A percentile compares a stretch with the other conserved stretches of the same genome.
These are phyloP conservation scores for Lentinus polychrous DNA, from an alignment of 1,284 basidiomycete genomes.

Conservation along the genomic window DNA sequence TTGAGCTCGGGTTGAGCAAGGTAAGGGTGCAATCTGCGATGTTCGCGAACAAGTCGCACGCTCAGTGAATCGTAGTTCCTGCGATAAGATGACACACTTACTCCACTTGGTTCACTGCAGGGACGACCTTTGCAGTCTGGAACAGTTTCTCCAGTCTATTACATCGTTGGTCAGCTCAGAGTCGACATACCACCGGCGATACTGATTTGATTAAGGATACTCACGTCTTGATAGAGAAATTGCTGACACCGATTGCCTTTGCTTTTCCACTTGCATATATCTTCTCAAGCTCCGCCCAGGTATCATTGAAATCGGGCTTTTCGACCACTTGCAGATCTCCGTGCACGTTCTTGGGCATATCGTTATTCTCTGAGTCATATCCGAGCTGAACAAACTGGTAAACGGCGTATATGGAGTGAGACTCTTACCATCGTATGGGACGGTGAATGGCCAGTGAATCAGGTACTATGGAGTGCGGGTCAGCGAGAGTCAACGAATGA, in stretches of 20 bases:
- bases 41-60: not conserved
- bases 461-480: constrained; percentile 20
- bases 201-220: constrained; percentile 3
- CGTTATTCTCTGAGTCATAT: constrained; percentile 14
- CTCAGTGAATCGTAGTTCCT: not conserved
- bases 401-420: not conserved
- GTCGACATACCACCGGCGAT: not conserved
- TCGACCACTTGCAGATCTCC: constrained; percentile 29
- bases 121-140: constrained; percentile 36
- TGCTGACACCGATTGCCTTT: constrained; percentile 62
- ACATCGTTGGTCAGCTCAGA: constrained; percentile 4
- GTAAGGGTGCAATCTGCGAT: constrained; percentile 39
- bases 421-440: constrained; percentile 15
- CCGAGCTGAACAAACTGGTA: not conserved
- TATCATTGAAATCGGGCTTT: constrained; percentile 36
- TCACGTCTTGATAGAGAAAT: constrained; percentile 56
- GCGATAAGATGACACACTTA: constrained; percentile 25
- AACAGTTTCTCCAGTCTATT: constrained; percentile 37
- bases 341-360: constrained; percentile 14
- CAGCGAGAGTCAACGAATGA: constrained; percentile 1
- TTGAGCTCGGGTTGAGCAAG: constrained; percentile 52
- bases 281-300: constrained; percentile 56
- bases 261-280: constrained; percentile 38
- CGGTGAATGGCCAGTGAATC: constrained; percentile 27
- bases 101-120: constrained; percentile 64